Evolutionary conservation across 208 protist genomes (phyloP).

Genomic region (Phytomonas sp.): DNA sequence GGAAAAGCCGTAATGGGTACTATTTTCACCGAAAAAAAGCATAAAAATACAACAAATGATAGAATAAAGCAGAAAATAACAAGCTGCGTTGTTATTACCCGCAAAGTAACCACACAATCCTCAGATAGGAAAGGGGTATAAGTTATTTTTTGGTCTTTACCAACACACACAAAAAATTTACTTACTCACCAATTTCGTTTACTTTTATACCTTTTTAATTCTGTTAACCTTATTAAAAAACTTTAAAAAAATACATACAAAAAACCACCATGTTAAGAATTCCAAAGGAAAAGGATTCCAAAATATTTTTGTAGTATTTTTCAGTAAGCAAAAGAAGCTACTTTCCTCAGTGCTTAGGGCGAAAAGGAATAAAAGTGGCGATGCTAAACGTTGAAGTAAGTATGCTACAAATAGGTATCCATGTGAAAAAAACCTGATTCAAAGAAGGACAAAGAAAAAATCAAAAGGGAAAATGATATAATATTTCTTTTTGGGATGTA

Average conservation of each 20-base stretch:
- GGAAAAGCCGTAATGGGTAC: neutral
- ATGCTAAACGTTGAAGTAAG: slow-evolving; percentile 5
- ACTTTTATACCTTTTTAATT: slow-evolving; percentile 4
- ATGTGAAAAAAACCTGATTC: slow-evolving; percentile 4
- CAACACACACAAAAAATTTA: slow-evolving; percentile 9
- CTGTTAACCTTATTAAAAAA: neutral
- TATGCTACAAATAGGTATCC: slow-evolving; percentile 1
- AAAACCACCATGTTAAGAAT: neutral
- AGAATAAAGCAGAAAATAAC: slow-evolving; percentile 11
- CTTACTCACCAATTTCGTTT: slow-evolving; percentile 8
- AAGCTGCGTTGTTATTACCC: slow-evolving; percentile 11
- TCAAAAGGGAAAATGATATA: neutral
- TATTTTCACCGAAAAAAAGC: no score
- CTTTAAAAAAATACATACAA: slow-evolving; percentile 1
- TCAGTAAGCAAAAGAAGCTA: slow-evolving; percentile 3
- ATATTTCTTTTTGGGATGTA: slow-evolving; percentile 1
- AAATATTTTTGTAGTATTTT: neutral
- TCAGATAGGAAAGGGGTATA: neutral
- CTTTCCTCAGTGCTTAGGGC: neutral
- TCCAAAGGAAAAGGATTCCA: neutral
- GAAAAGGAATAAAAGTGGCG: neutral
- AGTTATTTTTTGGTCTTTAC: slow-evolving; percentile 6
- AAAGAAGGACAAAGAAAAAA: neutral
- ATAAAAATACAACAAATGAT: neutral
- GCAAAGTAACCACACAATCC: neutral